These are phyloP conservation scores for Beauveria asiatica DNA, from an alignment of 2,329 filamentous ascomycete genomes.

Conservation along the genomic window DNA sequence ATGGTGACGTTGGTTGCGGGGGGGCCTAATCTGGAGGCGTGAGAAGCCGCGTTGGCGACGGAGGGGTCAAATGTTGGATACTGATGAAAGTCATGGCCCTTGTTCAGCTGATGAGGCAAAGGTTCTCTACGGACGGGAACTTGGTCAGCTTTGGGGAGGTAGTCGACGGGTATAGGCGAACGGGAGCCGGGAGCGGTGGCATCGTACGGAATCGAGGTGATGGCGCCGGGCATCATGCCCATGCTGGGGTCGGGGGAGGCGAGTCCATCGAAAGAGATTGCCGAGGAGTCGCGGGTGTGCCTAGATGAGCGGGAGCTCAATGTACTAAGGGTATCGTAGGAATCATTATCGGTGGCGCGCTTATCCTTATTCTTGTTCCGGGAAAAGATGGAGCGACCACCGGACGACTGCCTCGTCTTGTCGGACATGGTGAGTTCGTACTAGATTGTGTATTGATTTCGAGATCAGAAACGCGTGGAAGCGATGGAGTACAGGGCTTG, in stretches of 20 bases:
- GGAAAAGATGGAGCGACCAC: conserved; percentile 75
- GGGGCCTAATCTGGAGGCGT: conserved; percentile 45
- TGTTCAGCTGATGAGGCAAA: conserved; percentile 76
- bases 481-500: conserved; percentile 26
- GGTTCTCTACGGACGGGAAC: conserved; percentile 58
- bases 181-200: conserved; percentile 54
- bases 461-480: conserved; percentile 22
- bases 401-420: conserved; percentile 73
- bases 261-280: conserved; percentile 62
- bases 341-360: conserved; percentile 54
- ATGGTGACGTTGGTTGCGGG: conserved; percentile 57
- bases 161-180: conserved; percentile 65
- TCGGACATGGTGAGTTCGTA: conserved; percentile 49
- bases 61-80: conserved; percentile 66
- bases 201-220: conserved; percentile 85
- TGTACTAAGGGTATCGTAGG: conserved; percentile 52
- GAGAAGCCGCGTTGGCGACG: conserved; percentile 36
- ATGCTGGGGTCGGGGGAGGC: conserved; percentile 56
- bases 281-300: conserved; percentile 65
- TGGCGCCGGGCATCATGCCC: conserved; percentile 70
- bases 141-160: conserved; percentile 60
- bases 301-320: conserved; percentile 63
- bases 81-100: conserved; percentile 77
- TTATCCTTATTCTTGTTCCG: conserved; percentile 72
- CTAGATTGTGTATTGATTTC: background rate